Percentiles rank a stretch among this genome's conserved stretches.
phyloP scores from a whole-genome alignment of 169 alveolate genomes.

The Eimeria necatrix region DNA sequence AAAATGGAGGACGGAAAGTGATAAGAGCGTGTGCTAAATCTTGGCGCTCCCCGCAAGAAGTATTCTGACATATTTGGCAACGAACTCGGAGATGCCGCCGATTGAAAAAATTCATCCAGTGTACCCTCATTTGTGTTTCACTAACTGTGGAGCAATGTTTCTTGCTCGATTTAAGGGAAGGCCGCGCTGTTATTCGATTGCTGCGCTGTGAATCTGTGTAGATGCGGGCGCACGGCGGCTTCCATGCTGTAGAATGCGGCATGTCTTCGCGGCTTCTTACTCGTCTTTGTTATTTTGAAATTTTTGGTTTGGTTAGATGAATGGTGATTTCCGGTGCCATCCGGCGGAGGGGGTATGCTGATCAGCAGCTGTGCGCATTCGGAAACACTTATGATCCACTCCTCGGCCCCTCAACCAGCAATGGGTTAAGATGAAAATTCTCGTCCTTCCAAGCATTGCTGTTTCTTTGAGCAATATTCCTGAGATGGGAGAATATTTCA shows the following conservation, averaged over 20 bases:
- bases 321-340: background rate
- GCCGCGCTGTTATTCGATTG: background rate
- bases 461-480: background rate
- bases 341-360: background rate
- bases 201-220: conserved; percentile 1
- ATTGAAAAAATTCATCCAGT: too few species aligned
- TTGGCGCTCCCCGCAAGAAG: too few species aligned
- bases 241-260: conserved; percentile 4
- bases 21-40: too few species aligned
- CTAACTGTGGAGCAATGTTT: too few species aligned
- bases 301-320: background rate
- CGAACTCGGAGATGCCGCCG: too few species aligned
- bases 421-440: background rate
- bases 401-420: background rate
- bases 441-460: background rate
- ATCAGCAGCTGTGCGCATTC: conserved; percentile 36
- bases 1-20: too few species aligned
- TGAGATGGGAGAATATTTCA: conserved; percentile 9
- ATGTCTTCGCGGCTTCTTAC: background rate
- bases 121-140: too few species aligned
- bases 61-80: too few species aligned
- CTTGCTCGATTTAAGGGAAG: too few species aligned
- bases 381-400: conserved; percentile 28
- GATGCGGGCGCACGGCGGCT: conserved; percentile 76
- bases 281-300: too few species aligned